Evolutionary conservation across 192 early-diverging fungal species (phyloP), one percentile per base, ranked within the genome.

Genomic region (Coemansia sp.): DNA sequence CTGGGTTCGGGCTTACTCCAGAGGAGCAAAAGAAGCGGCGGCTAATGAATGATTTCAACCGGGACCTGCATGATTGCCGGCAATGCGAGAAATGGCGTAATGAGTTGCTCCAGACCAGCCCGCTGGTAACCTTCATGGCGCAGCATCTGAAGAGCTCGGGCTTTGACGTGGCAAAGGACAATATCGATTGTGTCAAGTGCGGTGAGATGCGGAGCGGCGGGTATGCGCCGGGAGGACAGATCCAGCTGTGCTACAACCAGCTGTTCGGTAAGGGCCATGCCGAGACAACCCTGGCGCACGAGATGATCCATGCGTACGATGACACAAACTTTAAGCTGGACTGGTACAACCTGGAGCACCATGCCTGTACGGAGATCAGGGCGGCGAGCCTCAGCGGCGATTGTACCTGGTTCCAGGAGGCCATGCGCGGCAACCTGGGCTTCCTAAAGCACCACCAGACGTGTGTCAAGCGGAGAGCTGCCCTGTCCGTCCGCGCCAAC

Each of bases 271-370:
- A 88, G 60, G 73, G 73, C n/a, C 90, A 91, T 50, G 75, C 87
- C 75, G 91, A 94, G 60, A 85, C 90, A 45, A 92, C 91, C 2
- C 86, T 97, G 78, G 87, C 88, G 6, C 94, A 97, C 53, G 94
- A 97, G 59, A 84, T 90, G 85, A 71, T 90, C 20, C 88, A 90
- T 52, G 85, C 86, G 39, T 88, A 85, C 56, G 88, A 90, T 42
- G 76, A 90, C 40, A 80, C 81, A 30, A 74, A 74, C 54, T 87
- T 84, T 55, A 80, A 85, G 28, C 56, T 90, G 5, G 78, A 88
- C 34, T 86, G 86, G 83, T 67, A 53, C 37, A 86, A 88, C 49
- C 67, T 84, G 38, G 76, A 75, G 28, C 87, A 90, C 56, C 88
- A 88, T 44, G 88, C 88, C 0, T 90, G 88, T 54, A 82, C 85